These are phyloP conservation scores for Penicillium paxilli DNA, from an alignment of 495 filamentous ascomycete genomes.

Conservation along the genomic window DNA sequence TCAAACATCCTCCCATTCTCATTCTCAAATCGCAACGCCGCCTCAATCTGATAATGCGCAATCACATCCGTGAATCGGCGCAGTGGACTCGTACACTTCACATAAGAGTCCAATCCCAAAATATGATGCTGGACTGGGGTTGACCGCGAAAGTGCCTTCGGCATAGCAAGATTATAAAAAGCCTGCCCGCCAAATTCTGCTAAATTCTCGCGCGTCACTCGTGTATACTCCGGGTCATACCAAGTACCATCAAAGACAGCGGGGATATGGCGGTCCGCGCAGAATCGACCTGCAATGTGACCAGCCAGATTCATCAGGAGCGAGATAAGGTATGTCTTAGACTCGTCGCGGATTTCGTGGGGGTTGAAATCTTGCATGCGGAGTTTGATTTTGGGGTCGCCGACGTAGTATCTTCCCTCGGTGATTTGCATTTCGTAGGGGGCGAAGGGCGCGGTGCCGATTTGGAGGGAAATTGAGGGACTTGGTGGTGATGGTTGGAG, in stretches of 20 bases:
- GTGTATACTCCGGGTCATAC: constrained; percentile 54
- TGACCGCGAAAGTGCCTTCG: constrained; percentile 50
- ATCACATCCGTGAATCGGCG: constrained; percentile 82
- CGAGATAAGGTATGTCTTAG: constrained; percentile 48
- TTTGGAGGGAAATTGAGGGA: constrained; percentile 33
- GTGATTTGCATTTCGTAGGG: constrained; percentile 30
- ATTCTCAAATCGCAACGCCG: constrained; percentile 70
- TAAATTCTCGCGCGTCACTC: constrained; percentile 38
- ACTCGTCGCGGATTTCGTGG: constrained; percentile 41
- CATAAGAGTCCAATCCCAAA: constrained; percentile 69
- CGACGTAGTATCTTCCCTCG: constrained; percentile 38
- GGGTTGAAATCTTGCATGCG: constrained; percentile 28
- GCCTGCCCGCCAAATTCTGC: constrained; percentile 29
- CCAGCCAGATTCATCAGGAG: constrained; percentile 79
- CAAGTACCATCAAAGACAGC: constrained; percentile 72
- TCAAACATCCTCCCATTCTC: constrained; percentile 53
- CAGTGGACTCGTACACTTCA: constrained; percentile 82
- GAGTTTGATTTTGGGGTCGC: constrained; percentile 56
- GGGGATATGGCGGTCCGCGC: constrained; percentile 71
- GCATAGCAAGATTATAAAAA: constrained; percentile 40
- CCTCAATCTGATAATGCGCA: constrained; percentile 90
- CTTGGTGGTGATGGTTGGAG: constrained; percentile 16
- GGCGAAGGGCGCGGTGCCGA: constrained; percentile 21
- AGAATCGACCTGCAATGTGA: constrained; percentile 72
- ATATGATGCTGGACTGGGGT: constrained; percentile 53